Percentiles rank a stretch among this genome's conserved stretches.
phyloP scores from a whole-genome alignment of 768 basidiomycete genomes.

The Lactarius sanguifluus region DNA sequence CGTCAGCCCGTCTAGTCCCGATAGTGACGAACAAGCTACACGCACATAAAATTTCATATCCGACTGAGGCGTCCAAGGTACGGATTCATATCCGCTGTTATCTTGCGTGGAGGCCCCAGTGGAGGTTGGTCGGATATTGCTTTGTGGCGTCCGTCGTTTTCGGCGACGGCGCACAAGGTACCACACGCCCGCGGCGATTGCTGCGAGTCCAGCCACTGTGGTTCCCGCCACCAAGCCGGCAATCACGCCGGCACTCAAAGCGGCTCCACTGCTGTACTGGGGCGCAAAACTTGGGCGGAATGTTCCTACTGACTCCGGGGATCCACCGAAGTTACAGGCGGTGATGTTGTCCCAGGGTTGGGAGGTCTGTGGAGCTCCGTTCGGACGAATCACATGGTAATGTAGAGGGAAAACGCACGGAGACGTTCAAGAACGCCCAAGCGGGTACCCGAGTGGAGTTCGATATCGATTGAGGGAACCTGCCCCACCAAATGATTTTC shows the following conservation, averaged over 20 bases:
- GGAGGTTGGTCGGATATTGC: no score
- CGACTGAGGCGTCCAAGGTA: neutral
- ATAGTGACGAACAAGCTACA: neutral
- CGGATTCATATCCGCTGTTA: neutral
- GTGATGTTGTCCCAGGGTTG: slow-evolving; percentile 17
- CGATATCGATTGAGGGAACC: slow-evolving; percentile 8
- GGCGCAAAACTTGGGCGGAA: slow-evolving; percentile 14
- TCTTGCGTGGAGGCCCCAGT: neutral
- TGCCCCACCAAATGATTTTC: neutral
- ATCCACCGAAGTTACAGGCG: slow-evolving; percentile 7
- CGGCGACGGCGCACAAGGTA: neutral
- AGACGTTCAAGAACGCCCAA: slow-evolving; percentile 19
- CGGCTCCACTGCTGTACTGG: neutral
- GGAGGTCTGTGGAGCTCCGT: neutral
- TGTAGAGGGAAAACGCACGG: neutral
- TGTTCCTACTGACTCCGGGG: slow-evolving; percentile 7
- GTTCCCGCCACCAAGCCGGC: neutral
- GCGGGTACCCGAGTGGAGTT: slow-evolving; percentile 9
- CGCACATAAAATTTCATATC: slow-evolving; percentile 14
- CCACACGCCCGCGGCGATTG: neutral
- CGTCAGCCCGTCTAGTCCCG: neutral
- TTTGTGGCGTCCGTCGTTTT: neutral
- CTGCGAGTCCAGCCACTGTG: neutral
- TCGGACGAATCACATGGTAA: neutral
- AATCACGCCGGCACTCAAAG: neutral